Evolutionary conservation across 352 stramenopile genomes (phyloP).

Genomic region (Phytophthora syringae): DNA sequence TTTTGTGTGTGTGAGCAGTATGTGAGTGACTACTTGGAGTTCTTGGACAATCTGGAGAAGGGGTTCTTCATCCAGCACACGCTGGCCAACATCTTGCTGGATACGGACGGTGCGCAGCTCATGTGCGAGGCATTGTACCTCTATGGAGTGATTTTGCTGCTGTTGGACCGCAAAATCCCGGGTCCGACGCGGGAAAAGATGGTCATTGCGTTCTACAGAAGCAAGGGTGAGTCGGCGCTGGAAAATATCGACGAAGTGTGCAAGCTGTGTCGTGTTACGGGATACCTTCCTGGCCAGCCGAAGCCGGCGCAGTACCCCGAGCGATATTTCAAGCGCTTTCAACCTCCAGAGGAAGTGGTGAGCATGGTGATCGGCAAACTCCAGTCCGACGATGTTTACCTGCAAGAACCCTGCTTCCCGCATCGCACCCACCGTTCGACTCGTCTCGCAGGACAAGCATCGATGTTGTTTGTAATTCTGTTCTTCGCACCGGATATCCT

Average conservation of each 20-base stretch:
- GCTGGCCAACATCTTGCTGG: slow-evolving; percentile 93
- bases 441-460: slow-evolving; percentile 90
- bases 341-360: slow-evolving; percentile 88
- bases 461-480: slow-evolving; percentile 96
- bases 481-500: slow-evolving; percentile 94
- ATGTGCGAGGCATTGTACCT: slow-evolving; percentile 95
- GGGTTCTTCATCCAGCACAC: slow-evolving; percentile 97
- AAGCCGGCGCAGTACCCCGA: slow-evolving; percentile 90
- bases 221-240: slow-evolving; percentile 87
- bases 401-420: slow-evolving; percentile 92
- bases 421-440: slow-evolving; percentile 93
- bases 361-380: slow-evolving; percentile 94
- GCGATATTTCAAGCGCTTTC: slow-evolving; percentile 89
- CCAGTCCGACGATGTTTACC: slow-evolving; percentile 95
- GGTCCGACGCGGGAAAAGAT: slow-evolving; percentile 92
- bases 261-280: slow-evolving; percentile 91
- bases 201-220: slow-evolving; percentile 90
- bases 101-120: slow-evolving; percentile 93
- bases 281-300: slow-evolving; percentile 84
- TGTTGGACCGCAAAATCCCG: slow-evolving; percentile 93
- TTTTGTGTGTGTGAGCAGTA: slow-evolving; percentile 61
- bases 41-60: slow-evolving; percentile 91
- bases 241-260: slow-evolving; percentile 93
- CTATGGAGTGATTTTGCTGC: slow-evolving; percentile 94
- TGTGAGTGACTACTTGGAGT: slow-evolving; percentile 92